phyloP scores from a whole-genome alignment of 192 early-diverging fungal species.

The Coemansia sp. region DNA sequence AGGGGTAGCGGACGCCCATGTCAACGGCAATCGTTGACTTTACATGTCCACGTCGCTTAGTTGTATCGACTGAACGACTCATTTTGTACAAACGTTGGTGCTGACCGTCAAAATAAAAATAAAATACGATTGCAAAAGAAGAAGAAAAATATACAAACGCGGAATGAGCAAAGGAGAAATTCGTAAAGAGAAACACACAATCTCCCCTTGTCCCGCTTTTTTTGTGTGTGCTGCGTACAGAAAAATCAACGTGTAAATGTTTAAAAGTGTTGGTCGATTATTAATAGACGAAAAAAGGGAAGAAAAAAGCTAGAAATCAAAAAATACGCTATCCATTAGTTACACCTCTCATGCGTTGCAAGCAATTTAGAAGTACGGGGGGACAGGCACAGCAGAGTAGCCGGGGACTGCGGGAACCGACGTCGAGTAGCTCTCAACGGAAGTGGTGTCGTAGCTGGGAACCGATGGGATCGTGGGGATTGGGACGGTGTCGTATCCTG shows the following conservation, averaged over 20 bases:
- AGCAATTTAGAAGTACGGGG: not conserved
- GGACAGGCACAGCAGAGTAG: too few species aligned
- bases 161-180: too few species aligned
- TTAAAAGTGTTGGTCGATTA: too few species aligned
- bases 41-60: constrained; percentile 6
- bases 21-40: constrained; percentile 31
- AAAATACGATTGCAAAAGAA: not conserved
- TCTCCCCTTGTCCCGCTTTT: too few species aligned
- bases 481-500: not conserved
- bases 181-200: too few species aligned
- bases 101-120: too few species aligned
- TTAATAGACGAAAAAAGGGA: too few species aligned
- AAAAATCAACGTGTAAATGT: too few species aligned
- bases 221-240: too few species aligned
- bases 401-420: not conserved
- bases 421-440: constrained; percentile 12
- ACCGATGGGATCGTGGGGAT: not conserved
- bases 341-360: not conserved
- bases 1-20: constrained; percentile 39
- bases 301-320: not conserved
- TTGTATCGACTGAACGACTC: constrained; percentile 9
- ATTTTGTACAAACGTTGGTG: not conserved
- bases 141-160: not conserved
- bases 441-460: too few species aligned
- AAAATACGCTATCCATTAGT: not conserved